phyloP scores from a whole-genome alignment of 345 rosid species.

The Trapa bicornis region DNA sequence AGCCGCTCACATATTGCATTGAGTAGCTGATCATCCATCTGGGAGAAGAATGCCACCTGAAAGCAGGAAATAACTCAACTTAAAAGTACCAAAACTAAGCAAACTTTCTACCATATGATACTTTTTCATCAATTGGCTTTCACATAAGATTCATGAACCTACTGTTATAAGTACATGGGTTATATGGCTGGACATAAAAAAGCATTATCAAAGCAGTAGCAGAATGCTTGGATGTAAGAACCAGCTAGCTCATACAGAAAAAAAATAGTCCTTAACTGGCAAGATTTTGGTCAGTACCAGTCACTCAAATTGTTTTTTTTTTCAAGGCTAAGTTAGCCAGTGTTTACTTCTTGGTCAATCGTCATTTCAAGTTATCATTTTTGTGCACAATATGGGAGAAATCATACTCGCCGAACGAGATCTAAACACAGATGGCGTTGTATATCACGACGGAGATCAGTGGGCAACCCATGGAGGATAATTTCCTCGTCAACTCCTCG shows the following conservation, averaged over 20 bases:
- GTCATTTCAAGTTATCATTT: not conserved
- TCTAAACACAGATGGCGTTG: constrained; percentile 86
- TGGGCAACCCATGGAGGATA: constrained; percentile 58
- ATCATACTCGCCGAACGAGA: constrained; percentile 75
- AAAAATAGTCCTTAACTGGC: not conserved
- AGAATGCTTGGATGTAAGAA: too few relatives aligned
- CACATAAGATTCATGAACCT: not conserved
- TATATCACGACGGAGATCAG: constrained; percentile 85
- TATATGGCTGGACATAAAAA: not conserved
- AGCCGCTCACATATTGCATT: constrained; percentile 92
- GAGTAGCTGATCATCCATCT: constrained; percentile 91
- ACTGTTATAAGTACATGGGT: not conserved
- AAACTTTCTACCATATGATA: not conserved
- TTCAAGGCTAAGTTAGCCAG: not conserved
- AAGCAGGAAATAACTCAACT: constrained; percentile 1
- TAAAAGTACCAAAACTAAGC: not conserved
- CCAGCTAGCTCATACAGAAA: not conserved
- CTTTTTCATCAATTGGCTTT: not conserved
- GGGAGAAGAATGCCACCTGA: constrained; percentile 89
- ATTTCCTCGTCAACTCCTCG: constrained; percentile 86
- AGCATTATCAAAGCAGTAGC: too few relatives aligned
- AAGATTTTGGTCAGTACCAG: not conserved
- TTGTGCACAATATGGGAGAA: constrained; percentile 1
- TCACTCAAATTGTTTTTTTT: not conserved
- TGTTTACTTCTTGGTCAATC: not conserved